Evolutionary conservation across 176 grass and related monocot genomes (phyloP), one percentile per base, ranked within the genome.

Genomic region (Dendrocalamus sinicus): DNA sequence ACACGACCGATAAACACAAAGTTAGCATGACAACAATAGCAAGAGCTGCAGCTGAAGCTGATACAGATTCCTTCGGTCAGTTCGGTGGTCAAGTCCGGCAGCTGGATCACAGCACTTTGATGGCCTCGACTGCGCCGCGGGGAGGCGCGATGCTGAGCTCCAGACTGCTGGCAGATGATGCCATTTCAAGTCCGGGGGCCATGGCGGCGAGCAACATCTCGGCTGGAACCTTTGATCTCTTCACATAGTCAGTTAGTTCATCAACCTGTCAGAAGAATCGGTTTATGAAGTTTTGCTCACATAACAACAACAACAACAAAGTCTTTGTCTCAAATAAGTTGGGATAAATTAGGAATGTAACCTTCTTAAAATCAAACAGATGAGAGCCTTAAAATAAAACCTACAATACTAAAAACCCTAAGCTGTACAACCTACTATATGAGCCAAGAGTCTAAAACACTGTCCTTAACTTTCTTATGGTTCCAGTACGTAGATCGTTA

Each of bases 81-180:
- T 32, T 32, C 30, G 2, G 64, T 51, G 24, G 12, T 9, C 81
- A 40, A 39, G 46, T 7, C 35, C 8, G 41, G 78, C 37, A 28
- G 20, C 79, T 46, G 55, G 51, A 82, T 94, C 84, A 95, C 74
- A 92, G 54, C 64, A 95, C 96, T 71, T 86, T 89, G 77, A 94
- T 91, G 47, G 75, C 91, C n/a, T 69, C 91, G 19, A 59, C 45
- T 6, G 72, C 41, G 35, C 88, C 46, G 51, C 77, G 73, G 65
- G 95, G 89, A 50, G 85, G 92, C 7, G 83, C 95, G 44, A 98
- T 98, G 81, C 91, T 91, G 51, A 95, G 93, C 77, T 95, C 93
- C 52, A 95, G 75, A 62, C 79, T 89, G 83, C 13, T 80, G 89
- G 50, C 1, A 19, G 85, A 80, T 1, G 84, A 83, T 37, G 83